These are phyloP conservation scores for Trichoderma atroviride DNA, from an alignment of 2,329 filamentous ascomycete species.

Conservation along the genomic window DNA sequence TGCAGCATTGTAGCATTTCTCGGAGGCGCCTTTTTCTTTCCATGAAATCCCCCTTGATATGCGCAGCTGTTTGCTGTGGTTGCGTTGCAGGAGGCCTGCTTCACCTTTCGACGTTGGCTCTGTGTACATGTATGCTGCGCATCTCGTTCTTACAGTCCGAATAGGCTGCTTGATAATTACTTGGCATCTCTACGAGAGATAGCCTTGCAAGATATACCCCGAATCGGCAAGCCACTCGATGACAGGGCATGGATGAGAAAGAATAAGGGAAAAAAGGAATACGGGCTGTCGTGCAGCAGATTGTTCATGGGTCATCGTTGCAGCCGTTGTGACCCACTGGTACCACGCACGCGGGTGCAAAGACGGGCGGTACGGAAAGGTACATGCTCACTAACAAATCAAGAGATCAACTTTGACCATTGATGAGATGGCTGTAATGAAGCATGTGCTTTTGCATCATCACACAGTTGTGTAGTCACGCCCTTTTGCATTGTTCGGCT, in stretches of 20 bases:
- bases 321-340: slow-evolving; percentile 14
- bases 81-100: background rate
- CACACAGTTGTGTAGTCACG: background rate
- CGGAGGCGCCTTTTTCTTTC: background rate
- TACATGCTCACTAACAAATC: background rate
- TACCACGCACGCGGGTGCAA: slow-evolving; percentile 16
- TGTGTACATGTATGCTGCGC: background rate
- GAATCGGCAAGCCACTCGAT: background rate
- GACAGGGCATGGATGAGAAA: slow-evolving; percentile 3
- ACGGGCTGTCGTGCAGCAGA: slow-evolving; percentile 1
- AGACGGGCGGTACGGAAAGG: slow-evolving; percentile 1
- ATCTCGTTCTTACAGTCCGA: background rate
- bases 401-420: background rate
- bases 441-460: background rate
- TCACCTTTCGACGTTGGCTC: background rate
- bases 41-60: background rate
- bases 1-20: background rate
- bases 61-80: background rate
- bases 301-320: background rate
- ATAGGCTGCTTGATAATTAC: too few species aligned
- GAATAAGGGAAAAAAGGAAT: background rate
- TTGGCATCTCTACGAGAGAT: background rate
- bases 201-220: slow-evolving; percentile 19
- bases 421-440: background rate
- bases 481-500: background rate